A percentile compares a stretch with the other conserved stretches of the same genome.
Evolutionary conservation across 441 rosid genomes (phyloP).

Genomic region (Populus hybrid): DNA sequence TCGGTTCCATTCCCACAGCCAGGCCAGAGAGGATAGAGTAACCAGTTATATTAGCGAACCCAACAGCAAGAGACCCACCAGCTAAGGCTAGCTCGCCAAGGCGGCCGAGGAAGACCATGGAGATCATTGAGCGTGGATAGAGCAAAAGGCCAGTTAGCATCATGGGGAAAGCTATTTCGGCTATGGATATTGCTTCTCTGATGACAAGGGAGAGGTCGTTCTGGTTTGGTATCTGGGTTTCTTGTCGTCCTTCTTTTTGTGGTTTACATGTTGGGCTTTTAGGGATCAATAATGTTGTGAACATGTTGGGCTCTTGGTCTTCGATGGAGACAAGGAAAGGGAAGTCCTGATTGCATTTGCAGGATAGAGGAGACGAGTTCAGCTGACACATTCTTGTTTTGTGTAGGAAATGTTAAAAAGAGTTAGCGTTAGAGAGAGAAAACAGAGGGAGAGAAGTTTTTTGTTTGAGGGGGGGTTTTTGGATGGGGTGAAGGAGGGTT

Average conservation of each 20-base stretch:
- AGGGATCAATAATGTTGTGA: slow-evolving; percentile 27
- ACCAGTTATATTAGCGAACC: slow-evolving; percentile 88
- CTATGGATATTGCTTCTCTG: slow-evolving; percentile 51
- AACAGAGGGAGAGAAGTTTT: background rate
- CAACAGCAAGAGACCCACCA: slow-evolving; percentile 82
- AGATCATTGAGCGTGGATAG: slow-evolving; percentile 87
- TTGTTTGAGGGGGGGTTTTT: background rate
- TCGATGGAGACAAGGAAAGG: slow-evolving; percentile 13
- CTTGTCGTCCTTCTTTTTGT: background rate
- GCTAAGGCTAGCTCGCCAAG: slow-evolving; percentile 73
- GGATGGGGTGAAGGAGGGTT: background rate
- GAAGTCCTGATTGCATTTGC: slow-evolving; percentile 17
- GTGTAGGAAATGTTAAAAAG: background rate
- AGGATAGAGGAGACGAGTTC: slow-evolving; percentile 19
- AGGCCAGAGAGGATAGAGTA: slow-evolving; percentile 87
- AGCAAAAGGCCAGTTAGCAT: slow-evolving; percentile 69
- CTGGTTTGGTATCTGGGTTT: slow-evolving; percentile 2
- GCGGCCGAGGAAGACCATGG: slow-evolving; percentile 71
- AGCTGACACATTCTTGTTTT: slow-evolving; percentile 38
- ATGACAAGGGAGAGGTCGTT: slow-evolving; percentile 27
- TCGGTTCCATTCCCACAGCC: slow-evolving; percentile 89
- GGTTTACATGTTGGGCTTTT: slow-evolving; percentile 20
- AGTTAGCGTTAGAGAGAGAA: background rate
- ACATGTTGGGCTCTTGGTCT: slow-evolving; percentile 23
- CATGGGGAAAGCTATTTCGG: slow-evolving; percentile 65